Evolutionary conservation across 768 basidiomycete species (phyloP), one percentile per base, ranked within the genome.

Genomic region (Leccinum subgranulosum): DNA sequence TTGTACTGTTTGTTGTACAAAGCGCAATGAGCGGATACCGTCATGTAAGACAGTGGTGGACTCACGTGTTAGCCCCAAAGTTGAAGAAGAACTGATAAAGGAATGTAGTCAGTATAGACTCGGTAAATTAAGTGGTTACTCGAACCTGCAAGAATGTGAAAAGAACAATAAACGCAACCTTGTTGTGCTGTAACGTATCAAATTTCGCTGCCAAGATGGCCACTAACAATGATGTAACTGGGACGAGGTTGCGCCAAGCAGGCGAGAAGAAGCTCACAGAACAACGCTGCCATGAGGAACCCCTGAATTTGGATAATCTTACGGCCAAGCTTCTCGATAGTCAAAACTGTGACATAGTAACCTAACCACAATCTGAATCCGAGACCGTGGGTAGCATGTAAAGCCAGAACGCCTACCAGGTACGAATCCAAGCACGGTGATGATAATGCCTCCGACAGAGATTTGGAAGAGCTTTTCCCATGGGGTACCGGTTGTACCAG

Each of bases 271-370:
- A 8, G 63, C 77, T 12, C 73, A 87, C 86, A 71, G 75, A 90
- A 88, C 0, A 91, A 71, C 1, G 84, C 85, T n/a, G 84, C 76
- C 63, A 86, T 65, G 36, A 89, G 64, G 79, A 91, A 91, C 3
- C 90, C 90, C 65, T 85, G 82, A 21, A 90, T 74, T 65, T 92
- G 90, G 59, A 92, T 90, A 71, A 77, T 77, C 64, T 90, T 91
- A 19, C 90, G 80, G 0, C 89, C 88, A 10, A 89, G 78, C 53
- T 80, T 81, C 73, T 91, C 90, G 57, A 90, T 86, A 2, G 83
- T 83, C 33, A 91, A 67, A 41, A 90, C 73, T 1, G 87, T 77
- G 8, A 76, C 84, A 66, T 86, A 91, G 75, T 90, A 89, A 10
- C 87, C 85, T 85, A 43, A 7, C 10, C 33, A 54, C 19, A 29